A percentile compares a stretch with the other conserved stretches of the same genome.
These are phyloP conservation scores for Cercospora canescens DNA, from an alignment of 2,329 filamentous ascomycete species.

Conservation along the genomic window DNA sequence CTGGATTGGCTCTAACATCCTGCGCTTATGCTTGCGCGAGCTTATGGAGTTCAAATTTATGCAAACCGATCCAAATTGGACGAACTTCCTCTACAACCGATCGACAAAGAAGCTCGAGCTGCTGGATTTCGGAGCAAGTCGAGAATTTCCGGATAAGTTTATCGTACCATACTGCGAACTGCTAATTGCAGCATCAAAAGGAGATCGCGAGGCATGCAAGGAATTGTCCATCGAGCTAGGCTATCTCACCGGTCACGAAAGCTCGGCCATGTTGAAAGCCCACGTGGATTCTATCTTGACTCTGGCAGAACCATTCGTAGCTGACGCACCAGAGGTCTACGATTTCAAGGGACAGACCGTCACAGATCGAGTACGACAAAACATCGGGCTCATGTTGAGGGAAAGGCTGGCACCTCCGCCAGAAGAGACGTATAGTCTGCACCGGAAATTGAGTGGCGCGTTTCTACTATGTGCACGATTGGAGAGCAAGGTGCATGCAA, in stretches of 20 bases:
- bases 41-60: slow-evolving; percentile 95
- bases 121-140: slow-evolving; percentile 90
- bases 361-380: slow-evolving; percentile 81
- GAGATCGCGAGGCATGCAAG: slow-evolving; percentile 32
- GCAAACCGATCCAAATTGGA: slow-evolving; percentile 99
- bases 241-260: slow-evolving; percentile 91
- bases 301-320: slow-evolving; percentile 86
- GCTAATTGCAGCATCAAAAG: slow-evolving; percentile 74
- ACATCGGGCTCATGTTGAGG: slow-evolving; percentile 91
- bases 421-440: slow-evolving; percentile 95
- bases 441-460: slow-evolving; percentile 91
- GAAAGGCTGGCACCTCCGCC: slow-evolving; percentile 88
- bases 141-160: slow-evolving; percentile 80
- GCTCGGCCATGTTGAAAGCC: slow-evolving; percentile 80
- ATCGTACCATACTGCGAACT: slow-evolving; percentile 77
- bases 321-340: slow-evolving; percentile 75
- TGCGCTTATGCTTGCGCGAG: slow-evolving; percentile 88
- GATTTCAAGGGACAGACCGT: slow-evolving; percentile 95
- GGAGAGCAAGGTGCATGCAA: slow-evolving; percentile 78
- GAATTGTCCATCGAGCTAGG: slow-evolving; percentile 50
- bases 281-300: slow-evolving; percentile 87
- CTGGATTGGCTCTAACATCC: slow-evolving; percentile 93
- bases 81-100: slow-evolving; percentile 92
- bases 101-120: slow-evolving; percentile 71
- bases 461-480: slow-evolving; percentile 88